A percentile compares a stretch with the other conserved stretches of the same genome.
These are phyloP conservation scores for Rutidosis leptorrhynchoides DNA, from an alignment of 129 eudicot genomes.

Conservation along the genomic window DNA sequence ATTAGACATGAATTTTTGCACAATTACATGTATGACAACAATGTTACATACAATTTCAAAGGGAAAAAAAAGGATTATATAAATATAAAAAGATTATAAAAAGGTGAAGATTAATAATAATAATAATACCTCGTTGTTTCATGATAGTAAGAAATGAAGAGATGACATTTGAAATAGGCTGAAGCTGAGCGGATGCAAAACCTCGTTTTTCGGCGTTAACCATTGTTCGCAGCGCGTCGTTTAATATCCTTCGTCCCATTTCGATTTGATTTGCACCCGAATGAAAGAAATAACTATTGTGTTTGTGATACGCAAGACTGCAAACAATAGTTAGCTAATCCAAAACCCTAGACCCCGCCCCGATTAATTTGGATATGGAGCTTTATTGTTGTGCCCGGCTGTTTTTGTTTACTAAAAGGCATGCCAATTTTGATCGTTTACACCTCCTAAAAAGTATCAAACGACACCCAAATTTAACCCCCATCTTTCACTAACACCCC, in stretches of 20 bases:
- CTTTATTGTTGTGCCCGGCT: background rate
- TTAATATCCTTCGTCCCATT: conserved; percentile 81
- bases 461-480: too few species aligned
- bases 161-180: conserved; percentile 70
- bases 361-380: background rate
- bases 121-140: conserved; percentile 49
- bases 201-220: conserved; percentile 87
- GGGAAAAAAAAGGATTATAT: background rate
- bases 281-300: background rate
- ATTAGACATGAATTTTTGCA: background rate
- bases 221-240: conserved; percentile 73
- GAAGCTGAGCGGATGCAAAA: conserved; percentile 61
- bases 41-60: background rate
- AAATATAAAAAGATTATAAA: background rate
- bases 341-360: background rate
- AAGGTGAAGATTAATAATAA: background rate
- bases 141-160: conserved; percentile 71
- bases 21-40: background rate
- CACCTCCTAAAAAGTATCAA: too few species aligned
- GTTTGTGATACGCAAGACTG: background rate
- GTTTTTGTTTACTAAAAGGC: too few species aligned
- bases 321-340: background rate
- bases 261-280: background rate
- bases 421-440: too few species aligned
- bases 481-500: too few species aligned